phyloP scores from a whole-genome alignment of 345 rosid genomes.

The Euclidium syriacum region DNA sequence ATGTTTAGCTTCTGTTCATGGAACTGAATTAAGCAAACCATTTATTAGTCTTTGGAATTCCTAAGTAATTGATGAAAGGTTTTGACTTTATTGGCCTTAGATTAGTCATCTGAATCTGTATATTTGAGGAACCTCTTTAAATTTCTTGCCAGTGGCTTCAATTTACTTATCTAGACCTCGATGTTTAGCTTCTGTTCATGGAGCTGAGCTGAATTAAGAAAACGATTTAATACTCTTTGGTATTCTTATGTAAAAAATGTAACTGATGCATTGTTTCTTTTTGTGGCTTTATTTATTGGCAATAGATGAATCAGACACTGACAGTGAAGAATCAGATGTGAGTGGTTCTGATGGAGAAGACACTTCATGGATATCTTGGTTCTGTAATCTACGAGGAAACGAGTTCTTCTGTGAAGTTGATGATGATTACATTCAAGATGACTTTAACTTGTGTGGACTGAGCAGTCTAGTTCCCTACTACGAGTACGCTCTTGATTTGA shows the following conservation, averaged over 20 bases:
- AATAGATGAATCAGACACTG: conserved; percentile 86
- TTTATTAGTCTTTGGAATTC: background rate
- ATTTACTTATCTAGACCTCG: too few relatives aligned
- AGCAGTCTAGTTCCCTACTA: conserved; percentile 87
- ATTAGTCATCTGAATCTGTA: too few relatives aligned
- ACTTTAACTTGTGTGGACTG: conserved; percentile 89
- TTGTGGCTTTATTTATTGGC: conserved; percentile 6
- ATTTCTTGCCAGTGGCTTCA: too few relatives aligned
- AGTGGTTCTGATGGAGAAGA: conserved; percentile 97
- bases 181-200: background rate
- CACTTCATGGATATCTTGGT: conserved; percentile 93
- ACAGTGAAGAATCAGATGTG: conserved; percentile 87
- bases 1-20: background rate
- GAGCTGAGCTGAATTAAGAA: background rate
- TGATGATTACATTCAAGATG: conserved; percentile 95
- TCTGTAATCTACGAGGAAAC: conserved; percentile 82
- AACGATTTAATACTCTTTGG: background rate
- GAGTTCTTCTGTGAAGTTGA: conserved; percentile 98
- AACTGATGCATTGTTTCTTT: conserved; percentile 6
- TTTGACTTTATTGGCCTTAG: too few relatives aligned
- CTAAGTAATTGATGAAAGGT: background rate
- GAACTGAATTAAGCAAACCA: background rate
- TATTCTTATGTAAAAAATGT: background rate
- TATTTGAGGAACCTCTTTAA: too few relatives aligned
- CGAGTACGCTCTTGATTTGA: conserved; percentile 91